These are phyloP conservation scores for Mrakia hoshinonis DNA, from an alignment of 768 basidiomycete genomes.

Conservation along the genomic window DNA sequence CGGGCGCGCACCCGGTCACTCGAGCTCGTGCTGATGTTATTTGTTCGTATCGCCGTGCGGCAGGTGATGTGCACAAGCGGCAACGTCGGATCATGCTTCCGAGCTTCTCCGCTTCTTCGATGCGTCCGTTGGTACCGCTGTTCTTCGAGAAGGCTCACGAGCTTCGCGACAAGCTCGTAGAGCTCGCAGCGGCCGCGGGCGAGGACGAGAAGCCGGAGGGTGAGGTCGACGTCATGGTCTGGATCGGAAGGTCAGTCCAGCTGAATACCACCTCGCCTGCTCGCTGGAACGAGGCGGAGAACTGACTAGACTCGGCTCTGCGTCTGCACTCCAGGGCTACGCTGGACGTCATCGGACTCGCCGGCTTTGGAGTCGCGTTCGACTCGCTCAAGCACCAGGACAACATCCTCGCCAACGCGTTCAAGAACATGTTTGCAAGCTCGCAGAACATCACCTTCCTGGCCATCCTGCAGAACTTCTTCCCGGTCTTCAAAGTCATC, in stretches of 20 bases:
- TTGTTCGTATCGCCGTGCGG: neutral
- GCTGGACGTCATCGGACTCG: constrained; percentile 23
- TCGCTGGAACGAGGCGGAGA: too few relatives aligned
- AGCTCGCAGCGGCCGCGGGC: neutral
- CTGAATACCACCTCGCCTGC: too few relatives aligned
- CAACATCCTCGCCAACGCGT: constrained; percentile 22
- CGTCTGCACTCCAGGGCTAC: neutral
- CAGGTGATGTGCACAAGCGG: constrained; percentile 24
- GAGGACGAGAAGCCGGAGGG: neutral
- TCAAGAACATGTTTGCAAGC: constrained; percentile 26
- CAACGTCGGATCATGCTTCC: constrained; percentile 23
- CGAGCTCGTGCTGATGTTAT: neutral
- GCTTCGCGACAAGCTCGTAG: constrained; percentile 16
- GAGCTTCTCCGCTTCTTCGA: neutral
- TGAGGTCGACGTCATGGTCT: constrained; percentile 18
- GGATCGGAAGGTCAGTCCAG: constrained; percentile 8
- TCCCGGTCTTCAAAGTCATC: constrained; percentile 13
- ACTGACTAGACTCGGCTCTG: neutral
- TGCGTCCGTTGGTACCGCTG: constrained; percentile 6
- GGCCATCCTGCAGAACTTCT: constrained; percentile 17
- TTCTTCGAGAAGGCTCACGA: constrained; percentile 19
- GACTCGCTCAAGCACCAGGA: constrained; percentile 8
- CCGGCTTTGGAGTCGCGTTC: constrained; percentile 24
- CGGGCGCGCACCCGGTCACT: neutral
- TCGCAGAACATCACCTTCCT: neutral